Base-by-base conservation (phyloP, 164 flowering plant species). In the Magnolia sinica region DNA sequence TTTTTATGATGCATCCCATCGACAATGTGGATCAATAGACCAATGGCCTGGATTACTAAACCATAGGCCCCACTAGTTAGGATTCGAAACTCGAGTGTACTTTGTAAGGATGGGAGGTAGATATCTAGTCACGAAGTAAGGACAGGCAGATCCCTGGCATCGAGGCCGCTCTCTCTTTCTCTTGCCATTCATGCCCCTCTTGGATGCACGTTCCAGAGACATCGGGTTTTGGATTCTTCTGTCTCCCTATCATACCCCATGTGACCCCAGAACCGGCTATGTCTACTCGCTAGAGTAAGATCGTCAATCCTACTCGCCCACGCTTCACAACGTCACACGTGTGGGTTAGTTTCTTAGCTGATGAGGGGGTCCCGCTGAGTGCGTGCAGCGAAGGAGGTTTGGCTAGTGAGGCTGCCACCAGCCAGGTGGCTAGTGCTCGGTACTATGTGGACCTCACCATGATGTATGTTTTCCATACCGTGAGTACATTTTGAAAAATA, bases 171-270 rank as follows among this genome's bases (percentile, higher is more conserved):
- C 23, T n/a, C 65, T 63, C 23, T 61, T 20, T 59, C 64, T 13
- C 64, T 19, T 37, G 45, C 7, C 45, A 37, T 37, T 37, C 45
- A 37, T 37, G 45, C 45, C 45, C 45, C 64, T n/a, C 23, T n/a
- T 22, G 29, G 45, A 37, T 37, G 45, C 29, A 64, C 19, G 29
- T 65, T 31, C 45, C 45, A 6, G 50, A 68, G 51, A 20, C 71
- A 68, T 29, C 71, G 51, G 50, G 18, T 9, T 68, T 68, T 68
- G 71, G 51, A 68, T 29, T 29, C 31, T 68, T 68, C 71, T 68
- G 71, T 49, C 29, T 24, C 29, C 11, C 29, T 65, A n/a, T 63
- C 65, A 63, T 18, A n/a, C 65, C 37, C 68, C 68, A 65, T 65
- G 68, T 65, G 68, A 65, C 24, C 16, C 24, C 22, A 16, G 8